Base-by-base conservation (phyloP, 1,284 basidiomycete species). In the Leucoagaricus sp. region DNA sequence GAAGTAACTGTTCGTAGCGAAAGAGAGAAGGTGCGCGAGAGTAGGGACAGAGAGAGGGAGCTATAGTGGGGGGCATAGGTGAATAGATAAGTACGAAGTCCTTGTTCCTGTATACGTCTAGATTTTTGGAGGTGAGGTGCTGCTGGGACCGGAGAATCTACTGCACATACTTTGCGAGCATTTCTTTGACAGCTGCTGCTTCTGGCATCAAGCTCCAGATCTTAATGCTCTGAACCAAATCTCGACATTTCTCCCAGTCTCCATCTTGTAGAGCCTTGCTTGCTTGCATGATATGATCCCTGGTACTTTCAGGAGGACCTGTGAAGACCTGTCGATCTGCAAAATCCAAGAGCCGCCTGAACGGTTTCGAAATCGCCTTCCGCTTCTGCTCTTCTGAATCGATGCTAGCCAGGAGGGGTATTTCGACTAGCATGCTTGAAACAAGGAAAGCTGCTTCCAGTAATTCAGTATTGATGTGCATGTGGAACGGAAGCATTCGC, bases 221-320 rank as follows among this genome's bases (percentile, higher is more conserved):
- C 77, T 98, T 98, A 81, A 99, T 98, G 65, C 91, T 89, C 67
- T 94, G 85, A 60, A 99, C 87, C 53, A 99, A 80, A 69, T 98
- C 94, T 53, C 91, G 85, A 68, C 94, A 97, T 68, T 89, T 87
- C 72, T 96, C 91, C 97, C 97, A 99, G 67, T 99, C 94, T 48
- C 97, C 96, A 61, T 91, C 87, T 75, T 98, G 95, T 55, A 99
- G 76, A 4, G 97, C 96, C 76, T 96, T 97, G 74, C 91, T 93
- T 4, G 97, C 97, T 75, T 98, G 96, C 93, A 99, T 98, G 72
- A 99, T 96, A 73, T 99, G 96, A 71, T 99, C 97, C 42, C 96
- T 81, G 50, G 96, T 99, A 72, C 94, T 98, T 77, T 99, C 97
- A 28, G 97, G 97, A 2, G 97, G 97, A 15, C 97, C 97, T 41